Evolutionary conservation across 1,284 basidiomycete genomes (phyloP).

Genomic region (Wolfiporia cocos): DNA sequence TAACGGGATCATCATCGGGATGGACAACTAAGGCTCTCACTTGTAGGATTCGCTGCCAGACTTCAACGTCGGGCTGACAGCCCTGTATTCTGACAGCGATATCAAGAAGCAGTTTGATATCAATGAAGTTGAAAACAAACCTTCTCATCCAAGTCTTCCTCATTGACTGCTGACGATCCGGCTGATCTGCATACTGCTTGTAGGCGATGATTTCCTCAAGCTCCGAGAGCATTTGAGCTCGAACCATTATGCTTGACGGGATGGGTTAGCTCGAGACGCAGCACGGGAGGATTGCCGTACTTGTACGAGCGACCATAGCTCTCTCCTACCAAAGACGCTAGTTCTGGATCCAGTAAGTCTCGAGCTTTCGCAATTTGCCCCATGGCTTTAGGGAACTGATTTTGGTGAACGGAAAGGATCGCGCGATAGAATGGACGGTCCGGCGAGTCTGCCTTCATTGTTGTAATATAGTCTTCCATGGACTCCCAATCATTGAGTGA

Average conservation of each 20-base stretch:
- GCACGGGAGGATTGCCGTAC: constrained; percentile 39
- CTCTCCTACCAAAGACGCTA: constrained; percentile 91
- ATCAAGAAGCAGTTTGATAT: constrained; percentile 2
- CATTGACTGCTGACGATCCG: constrained; percentile 83
- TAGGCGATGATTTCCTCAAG: constrained; percentile 97
- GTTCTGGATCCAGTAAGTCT: constrained; percentile 88
- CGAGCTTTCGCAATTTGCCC: constrained; percentile 93
- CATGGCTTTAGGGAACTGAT: constrained; percentile 90
- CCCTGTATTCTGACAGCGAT: constrained; percentile 73
- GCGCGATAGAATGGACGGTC: constrained; percentile 97
- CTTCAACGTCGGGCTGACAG: constrained; percentile 97
- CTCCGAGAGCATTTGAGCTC: constrained; percentile 98
- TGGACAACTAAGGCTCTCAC: constrained; percentile 92
- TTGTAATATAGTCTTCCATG: constrained; percentile 97
- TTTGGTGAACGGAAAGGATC: constrained; percentile 93
- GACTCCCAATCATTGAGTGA: constrained; percentile 95
- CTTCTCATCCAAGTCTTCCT: constrained; percentile 94
- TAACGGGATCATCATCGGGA: constrained; percentile 92
- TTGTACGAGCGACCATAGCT: constrained; percentile 96
- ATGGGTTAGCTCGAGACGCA: constrained; percentile 8
- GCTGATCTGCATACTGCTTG: constrained; percentile 92
- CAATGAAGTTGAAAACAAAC: constrained; percentile 33
- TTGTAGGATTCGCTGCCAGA: constrained; percentile 98
- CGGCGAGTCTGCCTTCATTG: constrained; percentile 91
- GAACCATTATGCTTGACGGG: constrained; percentile 77